These are phyloP conservation scores for Geotrichum aggregatum DNA, from an alignment of 1,139 yeast genomes.

Conservation along the genomic window DNA sequence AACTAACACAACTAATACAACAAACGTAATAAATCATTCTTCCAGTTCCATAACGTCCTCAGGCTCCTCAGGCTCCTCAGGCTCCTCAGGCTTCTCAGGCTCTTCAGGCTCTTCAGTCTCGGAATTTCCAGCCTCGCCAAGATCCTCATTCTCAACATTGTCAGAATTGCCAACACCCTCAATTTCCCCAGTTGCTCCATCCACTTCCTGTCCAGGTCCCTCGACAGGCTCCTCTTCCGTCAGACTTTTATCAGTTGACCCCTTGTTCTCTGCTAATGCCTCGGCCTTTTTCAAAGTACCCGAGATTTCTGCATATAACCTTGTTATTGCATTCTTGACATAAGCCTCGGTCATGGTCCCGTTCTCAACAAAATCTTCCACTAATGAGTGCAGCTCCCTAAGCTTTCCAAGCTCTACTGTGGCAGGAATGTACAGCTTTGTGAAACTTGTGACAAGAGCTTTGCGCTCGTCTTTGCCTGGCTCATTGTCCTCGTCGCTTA, in stretches of 20 bases:
- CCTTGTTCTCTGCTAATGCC: slow-evolving; percentile 21
- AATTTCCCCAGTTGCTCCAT: slow-evolving; percentile 2
- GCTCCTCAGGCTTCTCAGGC: not conserved
- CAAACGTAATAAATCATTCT: not conserved
- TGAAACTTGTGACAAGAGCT: slow-evolving; percentile 51
- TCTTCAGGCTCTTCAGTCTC: not conserved
- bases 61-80: not conserved
- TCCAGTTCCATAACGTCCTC: not conserved
- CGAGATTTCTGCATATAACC: slow-evolving; percentile 36
- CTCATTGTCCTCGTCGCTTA: slow-evolving; percentile 40
- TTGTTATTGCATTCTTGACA: slow-evolving; percentile 48
- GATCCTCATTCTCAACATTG: slow-evolving; percentile 20
- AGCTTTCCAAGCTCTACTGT: slow-evolving; percentile 21
- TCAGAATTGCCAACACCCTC: slow-evolving; percentile 14
- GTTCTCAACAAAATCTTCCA: slow-evolving; percentile 33
- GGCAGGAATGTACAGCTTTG: slow-evolving; percentile 46
- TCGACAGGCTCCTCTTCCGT: slow-evolving; percentile 25
- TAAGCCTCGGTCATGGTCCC: slow-evolving; percentile 40
- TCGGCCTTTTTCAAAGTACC: slow-evolving; percentile 5
- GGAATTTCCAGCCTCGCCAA: slow-evolving; percentile 14
- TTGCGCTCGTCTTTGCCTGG: slow-evolving; percentile 49
- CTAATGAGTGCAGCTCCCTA: slow-evolving; percentile 22
- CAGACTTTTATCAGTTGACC: slow-evolving; percentile 15
- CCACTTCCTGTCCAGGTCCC: slow-evolving; percentile 24
- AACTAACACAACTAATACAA: not conserved